Conservation (phyloP, 1,284 basidiomycete species). For the Earliella scabrosa region DNA sequence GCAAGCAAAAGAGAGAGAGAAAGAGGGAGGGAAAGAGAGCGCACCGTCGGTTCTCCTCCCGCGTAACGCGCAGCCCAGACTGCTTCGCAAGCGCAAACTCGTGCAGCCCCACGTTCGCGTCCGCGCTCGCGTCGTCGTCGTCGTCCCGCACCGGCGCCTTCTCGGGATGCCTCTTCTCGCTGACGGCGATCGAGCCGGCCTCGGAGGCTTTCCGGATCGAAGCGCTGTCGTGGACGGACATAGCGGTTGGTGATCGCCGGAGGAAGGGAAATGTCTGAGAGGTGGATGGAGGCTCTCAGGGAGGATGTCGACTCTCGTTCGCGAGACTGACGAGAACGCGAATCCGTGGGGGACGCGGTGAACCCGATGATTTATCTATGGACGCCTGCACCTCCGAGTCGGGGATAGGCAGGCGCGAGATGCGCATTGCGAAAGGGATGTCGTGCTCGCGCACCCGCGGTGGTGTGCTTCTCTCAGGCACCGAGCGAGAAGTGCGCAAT, state of each 20-base stretch:
- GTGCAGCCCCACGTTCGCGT: slow-evolving; percentile 19
- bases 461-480: slow-evolving; percentile 22
- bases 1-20: too few relatives aligned
- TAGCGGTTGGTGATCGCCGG: neutral
- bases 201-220: slow-evolving; percentile 11
- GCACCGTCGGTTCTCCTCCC: slow-evolving; percentile 17
- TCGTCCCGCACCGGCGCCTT: neutral
- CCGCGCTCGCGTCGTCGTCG: slow-evolving; percentile 9
- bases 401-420: neutral
- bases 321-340: too few relatives aligned
- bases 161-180: slow-evolving; percentile 1
- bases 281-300: too few relatives aligned
- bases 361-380: too few relatives aligned
- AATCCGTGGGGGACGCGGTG: too few relatives aligned
- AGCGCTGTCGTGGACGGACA: neutral
- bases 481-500: slow-evolving; percentile 8
- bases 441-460: slow-evolving; percentile 2
- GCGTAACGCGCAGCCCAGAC: slow-evolving; percentile 18
- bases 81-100: slow-evolving; percentile 24
- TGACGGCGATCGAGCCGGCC: slow-evolving; percentile 4
- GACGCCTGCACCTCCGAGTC: too few relatives aligned
- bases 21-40: neutral
- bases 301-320: neutral
- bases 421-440: neutral
- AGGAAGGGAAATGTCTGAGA: neutral